Conservation (phyloP, 441 rosid species). For the Syzygium malaccense region DNA sequence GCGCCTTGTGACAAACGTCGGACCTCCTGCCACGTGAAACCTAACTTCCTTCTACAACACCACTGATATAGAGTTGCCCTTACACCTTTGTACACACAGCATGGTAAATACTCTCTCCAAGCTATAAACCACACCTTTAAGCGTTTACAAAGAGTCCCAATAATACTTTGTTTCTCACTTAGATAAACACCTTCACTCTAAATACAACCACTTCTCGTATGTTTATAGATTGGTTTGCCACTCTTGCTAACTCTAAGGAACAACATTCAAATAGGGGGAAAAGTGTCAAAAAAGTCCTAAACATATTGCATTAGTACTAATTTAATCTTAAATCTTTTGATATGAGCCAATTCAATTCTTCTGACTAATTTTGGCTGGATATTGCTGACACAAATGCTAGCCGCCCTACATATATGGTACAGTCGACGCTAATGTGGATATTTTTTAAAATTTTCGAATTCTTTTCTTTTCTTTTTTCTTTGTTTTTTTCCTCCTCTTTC, state of each 20-base stretch:
- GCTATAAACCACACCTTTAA: not conserved
- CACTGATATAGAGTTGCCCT: not conserved
- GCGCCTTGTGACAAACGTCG: not conserved
- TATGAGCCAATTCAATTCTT: too few species aligned
- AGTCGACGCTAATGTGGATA: too few species aligned
- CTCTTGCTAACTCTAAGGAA: not conserved
- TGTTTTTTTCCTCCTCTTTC: too few species aligned
- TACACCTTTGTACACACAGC: not conserved
- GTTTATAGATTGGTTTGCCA: not conserved
- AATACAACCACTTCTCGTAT: not conserved
- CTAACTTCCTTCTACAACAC: not conserved
- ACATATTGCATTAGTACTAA: too few species aligned
- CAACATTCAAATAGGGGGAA: not conserved
- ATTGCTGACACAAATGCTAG: rapidly evolving
- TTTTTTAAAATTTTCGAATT: too few species aligned
- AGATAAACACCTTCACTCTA: not conserved
- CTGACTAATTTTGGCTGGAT: too few species aligned
- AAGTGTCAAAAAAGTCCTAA: too few species aligned
- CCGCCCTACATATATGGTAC: too few species aligned
- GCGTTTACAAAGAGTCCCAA: not conserved
- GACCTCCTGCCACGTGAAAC: not conserved
- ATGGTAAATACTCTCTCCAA: not conserved
- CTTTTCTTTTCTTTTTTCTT: too few species aligned
- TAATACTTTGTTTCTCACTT: not conserved
- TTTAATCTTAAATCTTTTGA: too few species aligned